Evolutionary conservation across 345 rosid species (phyloP).

Genomic region (Raphanus sativus): DNA sequence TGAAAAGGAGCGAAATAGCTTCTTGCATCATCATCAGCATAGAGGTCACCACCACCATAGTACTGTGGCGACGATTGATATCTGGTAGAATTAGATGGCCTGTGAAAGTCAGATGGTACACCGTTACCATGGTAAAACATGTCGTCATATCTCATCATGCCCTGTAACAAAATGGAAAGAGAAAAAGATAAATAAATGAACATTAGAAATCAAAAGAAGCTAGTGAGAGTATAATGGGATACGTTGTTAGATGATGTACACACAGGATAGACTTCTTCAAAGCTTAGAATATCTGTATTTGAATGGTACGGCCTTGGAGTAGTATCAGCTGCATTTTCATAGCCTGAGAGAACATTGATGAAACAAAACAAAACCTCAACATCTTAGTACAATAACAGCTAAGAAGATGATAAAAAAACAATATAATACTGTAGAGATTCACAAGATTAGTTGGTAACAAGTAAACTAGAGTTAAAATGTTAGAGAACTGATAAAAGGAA

Average conservation of each 20-base stretch:
- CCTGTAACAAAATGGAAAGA: constrained; percentile 35
- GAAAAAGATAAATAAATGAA: constrained; percentile 12
- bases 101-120: constrained; percentile 38
- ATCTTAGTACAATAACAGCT: neutral
- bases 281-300: constrained; percentile 35
- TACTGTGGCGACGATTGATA: constrained; percentile 29
- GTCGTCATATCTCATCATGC: constrained; percentile 41
- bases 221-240: neutral
- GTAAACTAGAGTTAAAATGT: neutral
- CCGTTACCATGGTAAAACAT: constrained; percentile 42
- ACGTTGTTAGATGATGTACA: constrained; percentile 33
- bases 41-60: constrained; percentile 34
- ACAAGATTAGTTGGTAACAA: too few species aligned
- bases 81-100: constrained; percentile 30
- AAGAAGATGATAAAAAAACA: neutral
- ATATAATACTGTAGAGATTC: neutral
- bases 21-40: constrained; percentile 40
- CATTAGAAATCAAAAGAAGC: constrained; percentile 11
- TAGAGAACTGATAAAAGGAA: neutral
- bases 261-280: constrained; percentile 48
- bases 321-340: constrained; percentile 46
- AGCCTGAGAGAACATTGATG: constrained; percentile 34
- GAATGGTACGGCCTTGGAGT: constrained; percentile 39
- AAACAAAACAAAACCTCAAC: constrained; percentile 4
- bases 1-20: constrained; percentile 35